Evolutionary conservation across 371 early-diverging fungal genomes (phyloP).

Genomic region (Zancudomyces culisetae): DNA sequence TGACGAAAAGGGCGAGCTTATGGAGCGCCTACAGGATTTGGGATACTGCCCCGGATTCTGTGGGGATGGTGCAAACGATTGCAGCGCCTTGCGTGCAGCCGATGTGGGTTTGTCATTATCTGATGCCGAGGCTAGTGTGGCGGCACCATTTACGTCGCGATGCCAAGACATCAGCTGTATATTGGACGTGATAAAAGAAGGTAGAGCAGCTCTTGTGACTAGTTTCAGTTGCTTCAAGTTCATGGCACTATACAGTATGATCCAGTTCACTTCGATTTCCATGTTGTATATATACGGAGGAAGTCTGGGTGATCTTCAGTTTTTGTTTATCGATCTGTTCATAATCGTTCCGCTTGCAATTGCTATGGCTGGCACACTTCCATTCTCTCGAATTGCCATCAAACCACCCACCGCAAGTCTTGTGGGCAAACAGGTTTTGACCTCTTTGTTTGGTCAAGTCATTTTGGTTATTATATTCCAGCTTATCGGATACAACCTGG

Average conservation of each 20-base stretch:
- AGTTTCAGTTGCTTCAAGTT: slow-evolving; percentile 95
- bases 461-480: slow-evolving; percentile 61
- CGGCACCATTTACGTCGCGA: slow-evolving; percentile 90
- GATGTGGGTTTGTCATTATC: slow-evolving; percentile 96
- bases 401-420: slow-evolving; percentile 87
- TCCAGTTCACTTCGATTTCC: slow-evolving; percentile 78
- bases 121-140: slow-evolving; percentile 93
- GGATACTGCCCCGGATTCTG: slow-evolving; percentile 90
- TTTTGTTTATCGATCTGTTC: slow-evolving; percentile 73
- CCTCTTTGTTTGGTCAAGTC: slow-evolving; percentile 77
- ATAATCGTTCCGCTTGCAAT: slow-evolving; percentile 81
- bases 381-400: slow-evolving; percentile 43
- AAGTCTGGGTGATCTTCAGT: slow-evolving; percentile 84
- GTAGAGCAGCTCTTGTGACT: slow-evolving; percentile 93
- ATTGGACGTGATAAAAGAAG: slow-evolving; percentile 65
- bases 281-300: slow-evolving; percentile 68
- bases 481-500: slow-evolving; percentile 39
- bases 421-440: slow-evolving; percentile 71
- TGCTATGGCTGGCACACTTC: slow-evolving; percentile 57
- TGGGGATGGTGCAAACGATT: slow-evolving; percentile 99
- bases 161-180: slow-evolving; percentile 82
- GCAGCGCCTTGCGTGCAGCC: slow-evolving; percentile 94
- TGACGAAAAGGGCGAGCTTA: slow-evolving; percentile 91
- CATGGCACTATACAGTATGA: slow-evolving; percentile 81
- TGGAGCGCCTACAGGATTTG: slow-evolving; percentile 66